A percentile compares a stretch with the other conserved stretches of the same genome.
phyloP scores from a whole-genome alignment of 106 monocot species.

The Dioscorea alata region DNA sequence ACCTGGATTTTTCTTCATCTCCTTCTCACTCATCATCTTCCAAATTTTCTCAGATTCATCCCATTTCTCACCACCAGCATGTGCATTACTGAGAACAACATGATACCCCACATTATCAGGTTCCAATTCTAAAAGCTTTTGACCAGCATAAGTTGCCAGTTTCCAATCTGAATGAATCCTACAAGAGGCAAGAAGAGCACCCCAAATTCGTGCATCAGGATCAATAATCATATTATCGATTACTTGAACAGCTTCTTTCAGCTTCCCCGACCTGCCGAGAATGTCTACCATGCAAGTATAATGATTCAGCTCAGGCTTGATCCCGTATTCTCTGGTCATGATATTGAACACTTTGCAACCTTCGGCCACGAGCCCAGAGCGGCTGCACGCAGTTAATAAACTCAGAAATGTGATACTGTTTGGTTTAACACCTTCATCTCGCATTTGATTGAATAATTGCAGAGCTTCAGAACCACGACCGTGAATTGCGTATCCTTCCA shows the following conservation, averaged over 20 bases:
- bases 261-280: slow-evolving; percentile 39
- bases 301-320: slow-evolving; percentile 37
- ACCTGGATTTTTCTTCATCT: slow-evolving; percentile 22
- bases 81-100: slow-evolving; percentile 28
- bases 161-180: slow-evolving; percentile 19
- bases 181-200: slow-evolving; percentile 41
- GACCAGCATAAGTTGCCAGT: slow-evolving; percentile 26
- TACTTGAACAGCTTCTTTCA: slow-evolving; percentile 34
- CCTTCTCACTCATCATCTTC: slow-evolving; percentile 13
- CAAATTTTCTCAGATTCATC: slow-evolving; percentile 19
- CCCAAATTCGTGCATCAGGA: slow-evolving; percentile 47
- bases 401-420: slow-evolving; percentile 55
- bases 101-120: slow-evolving; percentile 39
- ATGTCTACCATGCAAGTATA: slow-evolving; percentile 66
- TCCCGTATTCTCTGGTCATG: slow-evolving; percentile 25
- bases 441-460: slow-evolving; percentile 35
- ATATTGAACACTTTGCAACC: slow-evolving; percentile 30
- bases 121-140: slow-evolving; percentile 31
- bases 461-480: slow-evolving; percentile 41
- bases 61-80: slow-evolving; percentile 20
- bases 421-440: slow-evolving; percentile 36
- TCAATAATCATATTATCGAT: slow-evolving; percentile 28
- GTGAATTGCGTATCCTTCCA: slow-evolving; percentile 49
- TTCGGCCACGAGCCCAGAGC: slow-evolving; percentile 39
- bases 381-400: slow-evolving; percentile 51